Percentiles rank a stretch among this genome's conserved stretches.
phyloP scores from a whole-genome alignment of 202 grass and related monocot species.

The Setaria viridis region DNA sequence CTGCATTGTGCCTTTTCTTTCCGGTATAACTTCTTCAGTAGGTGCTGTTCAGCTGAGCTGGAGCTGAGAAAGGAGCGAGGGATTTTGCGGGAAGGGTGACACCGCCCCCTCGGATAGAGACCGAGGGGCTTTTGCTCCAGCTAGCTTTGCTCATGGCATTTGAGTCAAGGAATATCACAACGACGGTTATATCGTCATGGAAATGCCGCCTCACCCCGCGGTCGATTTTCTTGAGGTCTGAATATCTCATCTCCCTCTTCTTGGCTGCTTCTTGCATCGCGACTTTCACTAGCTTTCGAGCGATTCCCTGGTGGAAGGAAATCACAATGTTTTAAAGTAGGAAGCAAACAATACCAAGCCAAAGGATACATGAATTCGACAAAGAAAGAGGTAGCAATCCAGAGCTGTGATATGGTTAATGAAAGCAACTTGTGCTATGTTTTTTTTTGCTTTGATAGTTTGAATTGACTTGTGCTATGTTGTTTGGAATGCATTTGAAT shows the following conservation, averaged over 20 bases:
- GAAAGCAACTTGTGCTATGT: not conserved
- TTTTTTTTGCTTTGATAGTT: not conserved
- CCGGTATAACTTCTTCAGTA: conserved; percentile 46
- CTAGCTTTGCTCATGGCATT: conserved; percentile 58
- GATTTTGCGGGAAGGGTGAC: conserved; percentile 65
- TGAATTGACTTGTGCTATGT: not conserved
- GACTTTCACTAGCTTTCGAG: conserved; percentile 66
- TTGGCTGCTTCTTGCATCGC: conserved; percentile 85
- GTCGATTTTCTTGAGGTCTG: conserved; percentile 88
- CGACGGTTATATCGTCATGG: conserved; percentile 78
- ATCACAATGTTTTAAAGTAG: conserved; percentile 35
- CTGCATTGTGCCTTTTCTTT: conserved; percentile 22
- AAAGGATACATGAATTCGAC: not conserved
- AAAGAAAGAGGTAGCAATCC: not conserved
- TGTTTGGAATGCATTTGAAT: not conserved
- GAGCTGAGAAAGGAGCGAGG: conserved; percentile 67
- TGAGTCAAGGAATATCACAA: conserved; percentile 77
- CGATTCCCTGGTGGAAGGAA: conserved; percentile 64
- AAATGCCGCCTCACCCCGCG: conserved; percentile 85
- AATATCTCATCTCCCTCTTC: conserved; percentile 96
- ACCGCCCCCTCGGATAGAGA: conserved; percentile 71
- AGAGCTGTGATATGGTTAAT: conserved; percentile 3
- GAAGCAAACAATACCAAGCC: not conserved
- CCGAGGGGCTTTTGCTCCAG: conserved; percentile 63
- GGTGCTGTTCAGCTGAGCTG: conserved; percentile 48